Evolutionary conservation across 179 eudicot species (phyloP), one percentile per base, ranked within the genome.

Genomic region (Silene noctiflora): DNA sequence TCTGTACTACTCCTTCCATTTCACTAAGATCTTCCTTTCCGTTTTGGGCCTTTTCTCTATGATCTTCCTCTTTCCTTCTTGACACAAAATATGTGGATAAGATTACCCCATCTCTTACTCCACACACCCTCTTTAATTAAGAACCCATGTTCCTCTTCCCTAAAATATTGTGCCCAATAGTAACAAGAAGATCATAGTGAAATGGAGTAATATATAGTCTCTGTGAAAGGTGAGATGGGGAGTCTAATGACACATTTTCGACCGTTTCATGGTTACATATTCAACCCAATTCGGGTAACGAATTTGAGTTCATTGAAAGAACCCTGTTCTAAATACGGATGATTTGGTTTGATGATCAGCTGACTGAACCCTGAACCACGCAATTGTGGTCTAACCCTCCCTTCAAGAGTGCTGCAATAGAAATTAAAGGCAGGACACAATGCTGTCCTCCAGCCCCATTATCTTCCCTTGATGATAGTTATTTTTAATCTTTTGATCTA

Each of bases 401-500:
- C 46, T 39, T 8, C 11, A 39, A 64, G 39, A 29, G n/a, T 64
- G 42, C 9, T 29, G 29, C 19, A 13, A 27, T 27, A 35, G 42
- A 31, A 27, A 64, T 10, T 29, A 22, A 27, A 1, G 1, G n/a
- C 69, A 31, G 27, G 20, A 42, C 27, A 48, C 78, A 22, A 78
- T 62, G 12, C 39, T 48, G 55, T 39, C 73, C 39, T 70, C 61
- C 14, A 20, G 11, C 10, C 11, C 60, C 12, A 31, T 24, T 11
- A 10, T 20, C 6, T 51, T 53, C 6, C 35, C 44, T 72, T 17
- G 17, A 25, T 53, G 74, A 25, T 72, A 31, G n/a, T 72, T 11
- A 72, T 27, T 72, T 39, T 48, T 48, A 25, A 72, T 55, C 27
- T 72, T 70, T 56, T 29, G 17, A 5, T 56, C n/a, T 17, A 55